A percentile compares a stretch with the other conserved stretches of the same genome.
phyloP scores from a whole-genome alignment of 2,329 filamentous ascomycete species.

The Leptographium radiaticola region DNA sequence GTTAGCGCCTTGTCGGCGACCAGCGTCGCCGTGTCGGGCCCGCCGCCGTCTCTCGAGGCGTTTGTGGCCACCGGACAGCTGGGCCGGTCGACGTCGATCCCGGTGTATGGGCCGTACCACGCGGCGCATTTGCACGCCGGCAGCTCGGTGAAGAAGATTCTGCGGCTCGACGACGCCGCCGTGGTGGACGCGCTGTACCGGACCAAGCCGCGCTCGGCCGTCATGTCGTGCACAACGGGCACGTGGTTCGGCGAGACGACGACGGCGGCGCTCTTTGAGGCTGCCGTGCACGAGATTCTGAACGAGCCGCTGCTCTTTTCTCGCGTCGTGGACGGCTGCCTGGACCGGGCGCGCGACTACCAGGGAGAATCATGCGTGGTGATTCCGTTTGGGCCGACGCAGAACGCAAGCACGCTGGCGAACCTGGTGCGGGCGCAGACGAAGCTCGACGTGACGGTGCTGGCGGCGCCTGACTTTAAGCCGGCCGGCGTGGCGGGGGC shows the following conservation, averaged over 20 bases:
- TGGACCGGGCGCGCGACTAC: conserved; percentile 27
- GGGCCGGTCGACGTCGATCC: conserved; percentile 31
- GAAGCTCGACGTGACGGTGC: conserved; percentile 28
- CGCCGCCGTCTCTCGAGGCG: conserved; percentile 32
- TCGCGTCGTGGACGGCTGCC: conserved; percentile 33
- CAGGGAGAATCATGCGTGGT: conserved; percentile 28
- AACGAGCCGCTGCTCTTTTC: conserved; percentile 34
- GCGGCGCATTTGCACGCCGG: conserved; percentile 36
- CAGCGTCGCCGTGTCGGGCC: conserved; percentile 40
- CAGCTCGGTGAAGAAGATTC: conserved; percentile 29
- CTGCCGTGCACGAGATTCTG: conserved; percentile 34
- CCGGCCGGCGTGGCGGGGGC: conserved; percentile 12
- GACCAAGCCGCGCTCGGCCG: conserved; percentile 29
- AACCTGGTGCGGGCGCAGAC: conserved; percentile 28
- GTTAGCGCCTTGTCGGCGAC: conserved; percentile 37
- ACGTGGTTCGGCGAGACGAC: conserved; percentile 25
- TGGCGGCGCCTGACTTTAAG: conserved; percentile 20
- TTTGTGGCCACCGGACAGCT: conserved; percentile 27
- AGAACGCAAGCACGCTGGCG: conserved; percentile 32
- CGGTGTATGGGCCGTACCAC: conserved; percentile 45
- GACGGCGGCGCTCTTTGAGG: conserved; percentile 27
- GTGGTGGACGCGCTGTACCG: conserved; percentile 25
- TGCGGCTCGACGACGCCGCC: conserved; percentile 27
- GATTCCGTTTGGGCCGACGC: conserved; percentile 36
- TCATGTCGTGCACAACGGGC: conserved; percentile 39